phyloP scores from a whole-genome alignment of 331 rosid genomes.

The Telfairia occidentalis region DNA sequence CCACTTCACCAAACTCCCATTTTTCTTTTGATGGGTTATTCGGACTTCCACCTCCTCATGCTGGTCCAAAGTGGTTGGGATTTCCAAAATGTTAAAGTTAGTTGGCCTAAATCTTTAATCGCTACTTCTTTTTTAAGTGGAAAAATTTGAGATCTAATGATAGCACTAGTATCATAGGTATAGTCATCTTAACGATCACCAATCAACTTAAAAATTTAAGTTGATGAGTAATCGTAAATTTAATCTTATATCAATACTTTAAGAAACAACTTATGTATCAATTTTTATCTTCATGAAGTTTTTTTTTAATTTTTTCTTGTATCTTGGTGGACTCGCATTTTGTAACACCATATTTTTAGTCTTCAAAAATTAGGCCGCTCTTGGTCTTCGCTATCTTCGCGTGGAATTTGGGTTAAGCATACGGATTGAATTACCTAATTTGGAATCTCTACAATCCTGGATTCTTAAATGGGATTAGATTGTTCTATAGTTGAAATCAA shows the following conservation, averaged over 20 bases:
- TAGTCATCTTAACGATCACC: no score
- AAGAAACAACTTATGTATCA: no score
- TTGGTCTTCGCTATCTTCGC: neutral
- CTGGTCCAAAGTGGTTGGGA: neutral
- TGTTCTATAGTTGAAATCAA: neutral
- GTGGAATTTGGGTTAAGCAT: neutral
- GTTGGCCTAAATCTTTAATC: no score
- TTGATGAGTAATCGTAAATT: no score
- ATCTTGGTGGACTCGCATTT: neutral
- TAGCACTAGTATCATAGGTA: no score
- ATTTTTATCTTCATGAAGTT: no score
- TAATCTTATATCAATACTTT: no score
- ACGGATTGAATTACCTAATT: neutral
- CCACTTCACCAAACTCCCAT: conserved; percentile 4
- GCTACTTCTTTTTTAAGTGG: no score
- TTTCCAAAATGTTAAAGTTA: neutral
- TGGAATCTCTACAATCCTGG: neutral
- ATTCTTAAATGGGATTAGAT: neutral
- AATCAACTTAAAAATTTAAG: no score
- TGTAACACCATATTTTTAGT: neutral
- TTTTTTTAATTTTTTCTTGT: neutral
- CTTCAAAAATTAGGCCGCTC: neutral
- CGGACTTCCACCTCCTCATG: neutral
- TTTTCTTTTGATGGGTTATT: neutral
- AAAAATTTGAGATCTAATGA: no score